Evolutionary conservation across 352 stramenopile species (phyloP), one percentile per base, ranked within the genome.

Genomic region (Pythium periplocum): DNA sequence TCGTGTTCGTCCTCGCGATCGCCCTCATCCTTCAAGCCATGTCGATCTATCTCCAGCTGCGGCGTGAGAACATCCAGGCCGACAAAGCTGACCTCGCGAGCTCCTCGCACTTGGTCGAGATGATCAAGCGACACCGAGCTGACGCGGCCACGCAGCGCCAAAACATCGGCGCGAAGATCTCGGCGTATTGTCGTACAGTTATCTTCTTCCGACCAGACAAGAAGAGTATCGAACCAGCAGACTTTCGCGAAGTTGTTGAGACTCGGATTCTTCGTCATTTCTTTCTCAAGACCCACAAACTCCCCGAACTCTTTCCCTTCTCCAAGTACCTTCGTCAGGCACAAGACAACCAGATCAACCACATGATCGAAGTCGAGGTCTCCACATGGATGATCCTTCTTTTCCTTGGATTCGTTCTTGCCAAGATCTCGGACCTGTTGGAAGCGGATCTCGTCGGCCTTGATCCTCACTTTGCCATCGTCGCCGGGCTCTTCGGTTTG

Each of bases 331-430:
- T 90, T 2, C 68, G 70, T 45, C 73, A 82, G 6, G 77, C 75
- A 3, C 79, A 90, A 62, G 77, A 83, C 10, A 80, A 74, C 58
- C 75, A 90, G 55, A 85, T 90, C 51, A 82, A 71, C 34, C 73
- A 90, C 55, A 79, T 90, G 65, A 83, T 88, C 41, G 73, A 88
- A 31, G 71, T 90, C 2, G 65, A 87, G 42, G 73, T 81, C 17
- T 78, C 73, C 4, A 86, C 75, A 61, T 89, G 53, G 59, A 46
- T 61, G 6, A 6, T 38, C 6, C 45, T 43, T 43, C 7, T 43
- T 8, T 43, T 12, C 7, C 38, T 43, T 12, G 38, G 7, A 12
- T 12, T 8, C 7, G 38, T 12, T 26, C 17, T 26, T 26, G 48
- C 48, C 9, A 41, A 6, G 11, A 12, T 57, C 8, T 31, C 59